Evolutionary conservation across 257 asterid genomes (phyloP).

Genomic region (Apocynum venetum): DNA sequence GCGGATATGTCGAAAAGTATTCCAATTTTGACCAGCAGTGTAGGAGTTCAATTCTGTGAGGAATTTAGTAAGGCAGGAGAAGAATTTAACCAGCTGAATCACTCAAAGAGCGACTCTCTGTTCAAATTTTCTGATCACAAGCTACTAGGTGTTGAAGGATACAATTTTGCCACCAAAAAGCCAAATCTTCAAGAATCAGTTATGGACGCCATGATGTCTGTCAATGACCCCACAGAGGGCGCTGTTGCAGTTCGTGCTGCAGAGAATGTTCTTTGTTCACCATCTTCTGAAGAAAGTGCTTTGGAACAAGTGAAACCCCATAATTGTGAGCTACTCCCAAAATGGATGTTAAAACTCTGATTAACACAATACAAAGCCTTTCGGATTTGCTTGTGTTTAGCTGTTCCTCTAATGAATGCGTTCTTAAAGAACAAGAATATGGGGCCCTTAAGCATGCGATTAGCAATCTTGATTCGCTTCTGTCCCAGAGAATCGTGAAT

Average conservation of each 20-base stretch:
- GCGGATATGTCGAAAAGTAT: conserved; percentile 25
- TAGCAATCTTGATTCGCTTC: conserved; percentile 49
- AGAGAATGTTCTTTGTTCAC: conserved; percentile 72
- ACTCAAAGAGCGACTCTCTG: conserved; percentile 28
- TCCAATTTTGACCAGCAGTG: conserved; percentile 24
- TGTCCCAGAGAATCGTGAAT: conserved; percentile 35
- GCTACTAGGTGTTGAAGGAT: conserved; percentile 33
- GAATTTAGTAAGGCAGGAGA: conserved; percentile 29
- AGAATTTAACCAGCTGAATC: conserved; percentile 24
- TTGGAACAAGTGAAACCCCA: conserved; percentile 24
- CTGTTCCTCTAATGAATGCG: conserved; percentile 34
- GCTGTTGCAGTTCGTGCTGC: conserved; percentile 75
- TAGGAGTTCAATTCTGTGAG: conserved; percentile 34
- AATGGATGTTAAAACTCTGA: conserved; percentile 45
- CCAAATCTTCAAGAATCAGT: conserved; percentile 18
- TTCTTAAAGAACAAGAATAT: conserved; percentile 43
- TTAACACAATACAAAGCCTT: conserved; percentile 50
- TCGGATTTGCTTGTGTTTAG: conserved; percentile 59
- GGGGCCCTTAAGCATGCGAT: conserved; percentile 46
- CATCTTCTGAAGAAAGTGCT: conserved; percentile 64
- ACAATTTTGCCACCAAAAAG: conserved; percentile 12
- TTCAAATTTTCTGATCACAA: conserved; percentile 24
- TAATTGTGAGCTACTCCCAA: conserved; percentile 30
- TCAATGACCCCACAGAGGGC: conserved; percentile 51
- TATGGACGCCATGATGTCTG: conserved; percentile 25